Percentiles rank a stretch among this genome's conserved stretches.
Conservation (phyloP, 495 filamentous ascomycete species). For the Lepidopterella palustris region DNA sequence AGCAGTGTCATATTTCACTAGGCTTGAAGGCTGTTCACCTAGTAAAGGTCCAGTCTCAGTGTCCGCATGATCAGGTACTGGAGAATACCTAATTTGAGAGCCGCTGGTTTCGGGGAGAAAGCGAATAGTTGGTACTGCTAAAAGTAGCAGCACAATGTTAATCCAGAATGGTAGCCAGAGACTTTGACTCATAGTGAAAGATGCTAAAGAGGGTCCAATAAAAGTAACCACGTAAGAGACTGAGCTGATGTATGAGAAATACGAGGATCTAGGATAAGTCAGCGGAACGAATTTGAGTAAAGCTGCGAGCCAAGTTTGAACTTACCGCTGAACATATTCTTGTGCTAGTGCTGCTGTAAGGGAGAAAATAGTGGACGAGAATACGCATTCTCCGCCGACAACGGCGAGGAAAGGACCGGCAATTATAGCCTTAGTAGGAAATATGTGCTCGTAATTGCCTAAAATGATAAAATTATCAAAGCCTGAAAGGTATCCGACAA, state of each 20-base stretch:
- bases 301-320: not conserved
- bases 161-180: constrained; percentile 27
- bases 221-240: constrained; percentile 21
- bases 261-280: constrained; percentile 12
- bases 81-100: not conserved
- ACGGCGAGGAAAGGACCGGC: constrained; percentile 20
- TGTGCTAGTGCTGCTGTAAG: constrained; percentile 11
- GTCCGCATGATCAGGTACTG: not conserved
- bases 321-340: constrained; percentile 24
- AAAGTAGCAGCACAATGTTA: constrained; percentile 14
- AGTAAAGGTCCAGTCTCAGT: constrained; percentile 17
- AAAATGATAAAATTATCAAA: no score
- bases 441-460: constrained; percentile 17
- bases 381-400: constrained; percentile 25
- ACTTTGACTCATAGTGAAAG: constrained; percentile 23
- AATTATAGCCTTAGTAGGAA: constrained; percentile 24
- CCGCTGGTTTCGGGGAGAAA: constrained; percentile 8
- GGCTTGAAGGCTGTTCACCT: not conserved
- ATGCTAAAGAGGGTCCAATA: constrained; percentile 24
- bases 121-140: constrained; percentile 14
- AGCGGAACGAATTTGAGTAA: not conserved
- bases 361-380: constrained; percentile 22
- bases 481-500: constrained; percentile 7
- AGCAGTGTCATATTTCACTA: constrained; percentile 13
- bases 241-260: constrained; percentile 26